Percentiles rank a stretch among this genome's conserved stretches.
Conservation (phyloP, 78 protist species). For the Isochrysis galbana region DNA sequence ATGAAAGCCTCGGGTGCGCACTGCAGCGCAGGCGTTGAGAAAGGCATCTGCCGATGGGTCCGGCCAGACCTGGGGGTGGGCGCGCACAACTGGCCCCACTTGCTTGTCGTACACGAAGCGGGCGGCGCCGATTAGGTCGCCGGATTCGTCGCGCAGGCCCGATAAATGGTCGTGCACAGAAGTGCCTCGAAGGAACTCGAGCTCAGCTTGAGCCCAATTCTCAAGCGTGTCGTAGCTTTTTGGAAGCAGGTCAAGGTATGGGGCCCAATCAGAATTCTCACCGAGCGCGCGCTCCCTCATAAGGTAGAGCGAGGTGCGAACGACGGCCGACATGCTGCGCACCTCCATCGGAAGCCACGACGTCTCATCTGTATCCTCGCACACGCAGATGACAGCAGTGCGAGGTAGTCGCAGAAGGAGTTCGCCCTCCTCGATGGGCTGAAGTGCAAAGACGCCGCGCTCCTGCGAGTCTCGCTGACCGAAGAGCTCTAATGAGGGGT, state of each 20-base stretch:
- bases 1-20: slow-evolving; percentile 10
- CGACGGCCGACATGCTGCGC: background rate
- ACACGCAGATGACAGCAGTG: background rate
- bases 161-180: background rate
- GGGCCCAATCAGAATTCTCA: background rate
- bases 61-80: background rate
- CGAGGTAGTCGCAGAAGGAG: background rate
- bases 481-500: background rate
- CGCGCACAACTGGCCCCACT: background rate
- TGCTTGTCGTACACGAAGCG: background rate
- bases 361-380: background rate
- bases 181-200: background rate
- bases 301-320: background rate
- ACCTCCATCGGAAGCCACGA: background rate
- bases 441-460: background rate
- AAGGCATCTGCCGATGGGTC: background rate
- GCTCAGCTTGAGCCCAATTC: background rate
- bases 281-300: background rate
- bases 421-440: background rate
- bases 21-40: background rate
- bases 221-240: background rate
- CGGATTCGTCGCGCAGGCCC: background rate
- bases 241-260: background rate
- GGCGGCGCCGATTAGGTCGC: background rate
- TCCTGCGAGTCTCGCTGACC: background rate